Base-by-base conservation (phyloP, 1,139 yeast genomes). In the Wickerhamomyces sp. region DNA sequence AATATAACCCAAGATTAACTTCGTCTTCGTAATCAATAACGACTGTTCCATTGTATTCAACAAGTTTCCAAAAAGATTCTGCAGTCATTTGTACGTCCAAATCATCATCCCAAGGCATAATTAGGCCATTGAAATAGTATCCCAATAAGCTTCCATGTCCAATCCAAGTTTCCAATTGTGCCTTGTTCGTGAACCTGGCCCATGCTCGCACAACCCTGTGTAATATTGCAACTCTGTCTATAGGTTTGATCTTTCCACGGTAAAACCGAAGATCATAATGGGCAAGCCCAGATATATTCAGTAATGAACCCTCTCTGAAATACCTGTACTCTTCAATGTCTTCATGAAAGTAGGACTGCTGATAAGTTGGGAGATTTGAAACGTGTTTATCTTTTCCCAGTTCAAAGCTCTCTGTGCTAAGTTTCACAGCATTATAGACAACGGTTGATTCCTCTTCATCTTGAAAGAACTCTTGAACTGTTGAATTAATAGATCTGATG, bases 31-130 rank as follows among this genome's bases (percentile, higher is more conserved):
- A 49, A 30, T 75, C 80, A 13, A 73, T 55, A 8, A 77, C 64
- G 21, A 76, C 36, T 0, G 75, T 62, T 34, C 69, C 70, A 45
- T 77, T 75, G 42, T 60, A 67, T n/a, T 32, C 21, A 11, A 45
- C 36, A 31, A 75, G 47, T 33, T 49, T 46, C 36, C 61, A 49
- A 34, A 75, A 52, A 4, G 77, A 66, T 2, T 51, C 50, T 41
- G 66, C 56, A 0, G 80, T 64, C 39, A 76, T 63, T 41, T 75
- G 75, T 10, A 75, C 76, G 50, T 78, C 84, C 26, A 76, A 49
- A 49, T 77, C 85, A 34, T 66, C 66, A 52, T 78, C 84, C 81
- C 83, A 78, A 1, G 83, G 82, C 49, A 76, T 55, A 13, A 62
- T 67, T 47, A 72, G 51, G 0, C 82, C 82, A 49, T 76, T 76